Conservation (phyloP, 2,329 filamentous ascomycete species). For the Fusarium sp. region DNA sequence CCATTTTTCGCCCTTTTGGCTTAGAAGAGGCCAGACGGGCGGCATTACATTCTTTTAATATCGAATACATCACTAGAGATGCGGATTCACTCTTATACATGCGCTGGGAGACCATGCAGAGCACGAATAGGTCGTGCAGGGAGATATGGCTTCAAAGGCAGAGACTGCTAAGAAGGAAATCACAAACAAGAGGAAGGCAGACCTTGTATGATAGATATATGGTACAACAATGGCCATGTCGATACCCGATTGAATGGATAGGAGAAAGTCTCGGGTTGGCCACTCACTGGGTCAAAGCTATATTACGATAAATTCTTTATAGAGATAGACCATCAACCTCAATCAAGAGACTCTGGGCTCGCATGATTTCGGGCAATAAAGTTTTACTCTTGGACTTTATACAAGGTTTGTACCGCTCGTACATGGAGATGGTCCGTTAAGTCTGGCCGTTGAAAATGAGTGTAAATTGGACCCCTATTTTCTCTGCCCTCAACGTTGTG, state of each 20-base stretch:
- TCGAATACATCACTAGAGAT: constrained; percentile 18
- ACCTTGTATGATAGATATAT: constrained; percentile 18
- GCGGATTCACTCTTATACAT: constrained; percentile 25
- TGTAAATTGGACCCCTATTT: constrained; percentile 42
- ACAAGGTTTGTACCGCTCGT: too few species aligned
- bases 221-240: constrained; percentile 30
- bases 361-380: neutral
- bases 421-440: constrained; percentile 1
- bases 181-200: constrained; percentile 9
- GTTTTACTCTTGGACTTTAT: neutral
- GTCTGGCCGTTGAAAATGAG: constrained; percentile 27
- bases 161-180: constrained; percentile 8
- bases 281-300: constrained; percentile 11
- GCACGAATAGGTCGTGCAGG: constrained; percentile 27
- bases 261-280: constrained; percentile 21
- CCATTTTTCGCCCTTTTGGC: constrained; percentile 43
- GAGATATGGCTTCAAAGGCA: constrained; percentile 6
- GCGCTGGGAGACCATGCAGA: constrained; percentile 29
- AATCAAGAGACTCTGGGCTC: constrained; percentile 18
- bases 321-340: constrained; percentile 21
- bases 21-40: constrained; percentile 28
- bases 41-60: constrained; percentile 48
- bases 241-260: constrained; percentile 39
- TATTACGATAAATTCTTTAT: constrained; percentile 12
- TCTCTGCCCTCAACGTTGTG: neutral